phyloP scores from a whole-genome alignment of 179 eudicot genomes.

The Gypsophila paniculata region DNA sequence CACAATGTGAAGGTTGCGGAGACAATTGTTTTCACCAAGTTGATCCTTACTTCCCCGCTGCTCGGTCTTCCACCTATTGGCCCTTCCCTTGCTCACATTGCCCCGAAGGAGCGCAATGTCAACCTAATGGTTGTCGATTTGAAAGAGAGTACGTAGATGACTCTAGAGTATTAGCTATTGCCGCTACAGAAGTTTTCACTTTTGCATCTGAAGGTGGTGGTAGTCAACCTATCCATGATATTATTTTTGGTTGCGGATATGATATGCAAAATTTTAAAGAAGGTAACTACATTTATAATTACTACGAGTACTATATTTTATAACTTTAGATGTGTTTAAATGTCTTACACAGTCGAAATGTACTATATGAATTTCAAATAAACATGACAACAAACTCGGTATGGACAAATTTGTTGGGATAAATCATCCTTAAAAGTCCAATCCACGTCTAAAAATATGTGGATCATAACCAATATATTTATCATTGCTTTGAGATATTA shows the following conservation, averaged over 20 bases:
- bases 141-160: neutral
- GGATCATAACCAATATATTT: too few relatives aligned
- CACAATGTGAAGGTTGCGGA: neutral
- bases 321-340: neutral
- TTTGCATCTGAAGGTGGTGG: neutral
- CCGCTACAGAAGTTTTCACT: neutral
- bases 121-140: neutral
- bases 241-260: neutral
- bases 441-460: too few relatives aligned
- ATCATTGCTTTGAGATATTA: too few relatives aligned
- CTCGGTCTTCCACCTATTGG: neutral
- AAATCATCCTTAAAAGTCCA: too few relatives aligned
- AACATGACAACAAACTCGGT: too few relatives aligned
- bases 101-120: neutral
- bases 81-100: neutral
- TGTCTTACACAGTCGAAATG: too few relatives aligned
- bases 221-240: neutral
- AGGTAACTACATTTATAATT: neutral
- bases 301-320: neutral
- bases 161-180: neutral
- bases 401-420: too few relatives aligned
- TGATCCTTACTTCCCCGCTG: neutral
- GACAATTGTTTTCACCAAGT: slow-evolving; percentile 9
- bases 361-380: neutral
- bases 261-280: neutral